A percentile compares a stretch with the other conserved stretches of the same genome.
phyloP scores from a whole-genome alignment of 345 rosid genomes.

The Mangifera indica region DNA sequence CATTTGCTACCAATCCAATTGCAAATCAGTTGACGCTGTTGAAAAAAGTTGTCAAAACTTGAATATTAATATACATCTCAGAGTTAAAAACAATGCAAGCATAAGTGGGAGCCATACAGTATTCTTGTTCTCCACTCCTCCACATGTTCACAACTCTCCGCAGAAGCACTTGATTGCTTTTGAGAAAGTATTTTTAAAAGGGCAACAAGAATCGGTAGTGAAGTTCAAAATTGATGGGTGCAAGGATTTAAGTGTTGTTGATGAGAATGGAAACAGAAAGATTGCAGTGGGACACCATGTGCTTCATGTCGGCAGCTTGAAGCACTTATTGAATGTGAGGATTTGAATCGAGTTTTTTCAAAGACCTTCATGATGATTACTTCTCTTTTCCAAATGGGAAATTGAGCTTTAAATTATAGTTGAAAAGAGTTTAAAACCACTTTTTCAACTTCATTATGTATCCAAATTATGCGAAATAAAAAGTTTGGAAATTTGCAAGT shows the following conservation, averaged over 20 bases:
- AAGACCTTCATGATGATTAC: slow-evolving; percentile 4
- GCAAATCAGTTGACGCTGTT: slow-evolving; percentile 52
- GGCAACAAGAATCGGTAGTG: slow-evolving; percentile 33
- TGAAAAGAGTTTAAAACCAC: slow-evolving; percentile 9
- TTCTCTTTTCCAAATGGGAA: slow-evolving; percentile 8
- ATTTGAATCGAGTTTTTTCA: slow-evolving; percentile 40
- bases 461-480: too few relatives aligned
- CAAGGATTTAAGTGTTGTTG: slow-evolving; percentile 74
- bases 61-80: slow-evolving; percentile 51
- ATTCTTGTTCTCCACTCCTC: slow-evolving; percentile 68
- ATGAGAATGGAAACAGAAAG: slow-evolving; percentile 59
- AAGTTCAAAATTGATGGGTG: slow-evolving; percentile 66
- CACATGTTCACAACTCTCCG: slow-evolving; percentile 63
- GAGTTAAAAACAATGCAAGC: slow-evolving; percentile 48
- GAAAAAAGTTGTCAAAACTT: slow-evolving; percentile 44
- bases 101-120: slow-evolving; percentile 68
- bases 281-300: slow-evolving; percentile 63
- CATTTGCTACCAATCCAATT: slow-evolving; percentile 50
- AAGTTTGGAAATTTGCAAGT: too few relatives aligned
- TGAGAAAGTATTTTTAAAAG: slow-evolving; percentile 55
- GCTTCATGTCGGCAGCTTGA: slow-evolving; percentile 71
- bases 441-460: slow-evolving; percentile 12
- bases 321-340: slow-evolving; percentile 54
- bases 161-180: slow-evolving; percentile 67
- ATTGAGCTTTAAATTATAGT: slow-evolving; percentile 17